Base-by-base conservation (phyloP, 2,329 filamentous ascomycete genomes). In the Gnomoniopsis sp. region DNA sequence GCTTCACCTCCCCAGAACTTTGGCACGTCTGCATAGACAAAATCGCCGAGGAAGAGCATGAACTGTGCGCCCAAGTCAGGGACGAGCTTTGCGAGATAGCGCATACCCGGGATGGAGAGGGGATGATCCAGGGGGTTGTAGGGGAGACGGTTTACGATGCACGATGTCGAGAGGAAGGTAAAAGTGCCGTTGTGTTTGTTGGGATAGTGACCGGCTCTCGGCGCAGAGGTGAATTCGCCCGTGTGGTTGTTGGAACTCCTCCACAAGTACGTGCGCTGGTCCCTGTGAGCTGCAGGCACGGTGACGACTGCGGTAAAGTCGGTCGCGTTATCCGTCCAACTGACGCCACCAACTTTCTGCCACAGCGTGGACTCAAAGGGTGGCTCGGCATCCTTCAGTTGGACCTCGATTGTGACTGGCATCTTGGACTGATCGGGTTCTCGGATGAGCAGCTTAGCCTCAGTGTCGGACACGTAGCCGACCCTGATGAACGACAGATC, bases 21-120 rank as follows among this genome's bases (percentile, higher is more conserved):
- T 0, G 93, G 93, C 0, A 98, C 93, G 68, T 99, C 95, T 38
- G 91, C 83, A 69, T 96, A 96, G 69, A 96, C 93, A 70, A 95
- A 96, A 67, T 96, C 91, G 38, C 91, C 91, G 0, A 96, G 79
- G 73, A 90, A 90, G n/a, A 90, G 76, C 87, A 90, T 89, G 65
- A 90, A 89, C 65, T 93, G 89, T 0, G 90, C 87, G 30, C 87
- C 81, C 6, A 98, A 75, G 7, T 82, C 79, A 0, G 87, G 87
- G 4, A 98, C 77, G 48, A 88, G 83, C n/a, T 83, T 79, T 1
- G 90, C 88, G 56, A 99, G 80, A 65, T 91, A 80, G 55, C 84
- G 85, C 67, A 97, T 83, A 1, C 95, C 95, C 0, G 88, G 88
- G 49, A 97, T 89, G 12, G 88, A 82, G 2, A 98, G 79, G 0